Conservation (phyloP, 2,329 filamentous ascomycete genomes). For the Colletotrichum neosansevieriae region DNA sequence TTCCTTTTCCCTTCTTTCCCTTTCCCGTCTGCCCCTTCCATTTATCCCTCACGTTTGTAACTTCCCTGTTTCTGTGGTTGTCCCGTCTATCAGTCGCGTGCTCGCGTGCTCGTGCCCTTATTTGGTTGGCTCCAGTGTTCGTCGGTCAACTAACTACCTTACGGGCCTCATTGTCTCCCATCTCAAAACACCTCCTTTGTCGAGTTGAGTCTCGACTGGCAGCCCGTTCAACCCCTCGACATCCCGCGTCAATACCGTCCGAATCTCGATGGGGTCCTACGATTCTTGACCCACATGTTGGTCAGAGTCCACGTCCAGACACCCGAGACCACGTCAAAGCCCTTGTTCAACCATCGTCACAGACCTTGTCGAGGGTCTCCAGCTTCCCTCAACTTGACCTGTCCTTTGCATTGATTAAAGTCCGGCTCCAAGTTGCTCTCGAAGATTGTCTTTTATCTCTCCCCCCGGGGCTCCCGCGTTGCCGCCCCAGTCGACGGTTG, state of each 20-base stretch:
- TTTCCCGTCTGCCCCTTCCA: neutral
- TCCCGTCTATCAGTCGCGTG: constrained; percentile 6
- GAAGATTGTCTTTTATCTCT: neutral
- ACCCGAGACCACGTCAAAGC: neutral
- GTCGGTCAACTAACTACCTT: neutral
- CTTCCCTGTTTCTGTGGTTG: neutral
- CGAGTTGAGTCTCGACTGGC: constrained; percentile 17
- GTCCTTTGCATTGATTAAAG: constrained; percentile 2
- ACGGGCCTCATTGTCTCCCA: constrained; percentile 18
- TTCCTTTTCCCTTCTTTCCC: constrained; percentile 8
- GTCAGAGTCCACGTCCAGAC: neutral
- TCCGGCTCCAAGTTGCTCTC: neutral
- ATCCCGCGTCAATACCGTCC: constrained; percentile 25
- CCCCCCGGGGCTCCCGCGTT: constrained; percentile 1
- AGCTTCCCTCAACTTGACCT: constrained; percentile 15
- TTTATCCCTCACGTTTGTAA: neutral
- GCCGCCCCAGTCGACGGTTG: neutral
- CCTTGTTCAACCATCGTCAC: constrained; percentile 16
- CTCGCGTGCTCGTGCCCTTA: constrained; percentile 24
- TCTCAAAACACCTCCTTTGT: constrained; percentile 29
- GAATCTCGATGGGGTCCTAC: constrained; percentile 21
- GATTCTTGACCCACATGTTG: constrained; percentile 14
- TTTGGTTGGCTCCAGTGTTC: constrained; percentile 12
- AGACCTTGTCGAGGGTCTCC: constrained; percentile 3
- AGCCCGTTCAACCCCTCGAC: neutral